Evolutionary conservation across 768 basidiomycete species (phyloP).

Genomic region (Dioszegia hungarica): DNA sequence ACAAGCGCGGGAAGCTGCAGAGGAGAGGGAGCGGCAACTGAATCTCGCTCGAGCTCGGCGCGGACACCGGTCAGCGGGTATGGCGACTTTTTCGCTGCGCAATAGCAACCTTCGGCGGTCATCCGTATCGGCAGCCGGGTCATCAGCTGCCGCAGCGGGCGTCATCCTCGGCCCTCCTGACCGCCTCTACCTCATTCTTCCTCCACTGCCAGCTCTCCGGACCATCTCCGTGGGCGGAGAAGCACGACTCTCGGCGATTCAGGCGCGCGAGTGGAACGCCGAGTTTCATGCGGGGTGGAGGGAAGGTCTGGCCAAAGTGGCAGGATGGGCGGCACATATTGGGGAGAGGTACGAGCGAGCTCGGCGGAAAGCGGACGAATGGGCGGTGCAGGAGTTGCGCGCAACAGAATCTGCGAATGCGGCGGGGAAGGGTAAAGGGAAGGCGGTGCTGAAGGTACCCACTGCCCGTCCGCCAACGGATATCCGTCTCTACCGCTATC

Average conservation of each 20-base stretch:
- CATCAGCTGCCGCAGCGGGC: slow-evolving; percentile 9
- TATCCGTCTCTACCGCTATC: slow-evolving; percentile 44
- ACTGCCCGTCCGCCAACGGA: slow-evolving; percentile 30
- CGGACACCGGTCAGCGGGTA: slow-evolving; percentile 43
- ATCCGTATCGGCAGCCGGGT: slow-evolving; percentile 6
- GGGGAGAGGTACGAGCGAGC: slow-evolving; percentile 47
- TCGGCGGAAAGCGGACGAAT: slow-evolving; percentile 40
- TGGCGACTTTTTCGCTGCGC: slow-evolving; percentile 45
- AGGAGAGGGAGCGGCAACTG: slow-evolving; percentile 17
- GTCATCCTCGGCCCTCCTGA: slow-evolving; percentile 33
- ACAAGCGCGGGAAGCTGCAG: slow-evolving; percentile 13
- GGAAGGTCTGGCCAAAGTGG: slow-evolving; percentile 39
- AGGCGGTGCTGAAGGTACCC: neutral
- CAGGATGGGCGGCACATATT: slow-evolving; percentile 44
- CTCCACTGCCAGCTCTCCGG: slow-evolving; percentile 40
- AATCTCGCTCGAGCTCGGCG: slow-evolving; percentile 27
- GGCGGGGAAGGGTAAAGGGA: slow-evolving; percentile 14
- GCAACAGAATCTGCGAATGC: neutral
- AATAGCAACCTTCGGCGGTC: slow-evolving; percentile 30
- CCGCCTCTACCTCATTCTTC: slow-evolving; percentile 43
- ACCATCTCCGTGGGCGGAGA: slow-evolving; percentile 48
- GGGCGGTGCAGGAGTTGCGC: slow-evolving; percentile 20
- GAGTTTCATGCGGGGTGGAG: slow-evolving; percentile 43
- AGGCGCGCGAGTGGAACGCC: slow-evolving; percentile 39
- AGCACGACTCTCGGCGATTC: slow-evolving; percentile 19